Evolutionary conservation across 371 early-diverging fungal species (phyloP).

Genomic region (Mortierella polycephala): DNA sequence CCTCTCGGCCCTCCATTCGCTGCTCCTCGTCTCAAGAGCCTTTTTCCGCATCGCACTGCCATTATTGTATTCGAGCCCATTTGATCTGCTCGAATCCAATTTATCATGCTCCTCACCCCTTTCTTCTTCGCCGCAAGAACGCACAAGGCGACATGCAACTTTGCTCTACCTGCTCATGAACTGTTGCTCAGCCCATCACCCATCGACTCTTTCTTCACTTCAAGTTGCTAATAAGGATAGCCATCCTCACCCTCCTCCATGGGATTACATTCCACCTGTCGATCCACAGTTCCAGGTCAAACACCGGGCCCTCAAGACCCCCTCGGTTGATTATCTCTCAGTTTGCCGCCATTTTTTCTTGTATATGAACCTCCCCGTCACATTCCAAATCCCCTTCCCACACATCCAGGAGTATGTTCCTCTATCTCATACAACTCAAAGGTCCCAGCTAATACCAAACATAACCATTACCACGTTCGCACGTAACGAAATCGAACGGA

Average conservation of each 20-base stretch:
- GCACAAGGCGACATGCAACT: constrained; percentile 33
- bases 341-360: constrained; percentile 30
- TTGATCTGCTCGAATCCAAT: constrained; percentile 33
- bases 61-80: constrained; percentile 35
- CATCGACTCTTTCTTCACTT: too few species aligned
- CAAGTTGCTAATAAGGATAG: not conserved
- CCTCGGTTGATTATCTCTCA: constrained; percentile 40
- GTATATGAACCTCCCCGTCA: constrained; percentile 38
- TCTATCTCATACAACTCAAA: not conserved
- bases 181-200: constrained; percentile 9
- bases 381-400: constrained; percentile 39
- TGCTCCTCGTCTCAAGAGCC: constrained; percentile 31
- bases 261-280: constrained; percentile 30
- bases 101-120: not conserved
- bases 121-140: constrained; percentile 13
- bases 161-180: constrained; percentile 42
- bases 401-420: constrained; percentile 32
- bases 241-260: not conserved
- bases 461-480: constrained; percentile 35
- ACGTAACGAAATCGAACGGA: constrained; percentile 39
- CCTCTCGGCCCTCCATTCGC: constrained; percentile 20
- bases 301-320: constrained; percentile 8
- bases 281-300: constrained; percentile 9
- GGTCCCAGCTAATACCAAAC: not conserved
- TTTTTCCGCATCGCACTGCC: constrained; percentile 46